These are phyloP conservation scores for Melanogaster broomeanus DNA, from an alignment of 768 basidiomycete species.

Conservation along the genomic window DNA sequence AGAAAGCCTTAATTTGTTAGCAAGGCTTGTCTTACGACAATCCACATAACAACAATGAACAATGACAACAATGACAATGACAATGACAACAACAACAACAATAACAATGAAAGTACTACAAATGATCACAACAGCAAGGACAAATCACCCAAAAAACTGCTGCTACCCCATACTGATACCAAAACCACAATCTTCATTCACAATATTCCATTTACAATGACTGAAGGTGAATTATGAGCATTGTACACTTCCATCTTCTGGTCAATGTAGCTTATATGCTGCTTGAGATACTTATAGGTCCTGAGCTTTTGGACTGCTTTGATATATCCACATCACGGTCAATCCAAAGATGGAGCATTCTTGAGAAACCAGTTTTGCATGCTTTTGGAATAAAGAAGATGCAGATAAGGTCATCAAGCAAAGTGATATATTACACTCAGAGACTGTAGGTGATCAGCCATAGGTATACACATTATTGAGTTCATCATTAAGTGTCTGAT, in stretches of 20 bases:
- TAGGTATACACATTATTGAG: slow-evolving; percentile 30
- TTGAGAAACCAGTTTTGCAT: slow-evolving; percentile 93
- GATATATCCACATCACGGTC: slow-evolving; percentile 90
- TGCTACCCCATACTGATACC: slow-evolving; percentile 79
- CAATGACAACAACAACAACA: too few relatives aligned
- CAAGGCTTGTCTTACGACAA: too few relatives aligned
- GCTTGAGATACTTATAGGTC: slow-evolving; percentile 60
- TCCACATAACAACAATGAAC: too few relatives aligned
- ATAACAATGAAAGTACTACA: too few relatives aligned
- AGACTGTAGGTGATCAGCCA: slow-evolving; percentile 53
- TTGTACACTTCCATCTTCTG: slow-evolving; percentile 53
- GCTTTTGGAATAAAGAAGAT: slow-evolving; percentile 93
- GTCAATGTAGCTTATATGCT: background rate
- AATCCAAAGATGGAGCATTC: slow-evolving; percentile 84
- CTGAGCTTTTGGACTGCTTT: slow-evolving; percentile 86
- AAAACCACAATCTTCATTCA: slow-evolving; percentile 94
- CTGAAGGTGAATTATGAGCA: slow-evolving; percentile 87
- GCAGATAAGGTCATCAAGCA: slow-evolving; percentile 85
- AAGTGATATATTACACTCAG: slow-evolving; percentile 67
- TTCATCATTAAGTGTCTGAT: background rate
- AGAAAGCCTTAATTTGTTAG: too few relatives aligned
- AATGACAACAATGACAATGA: too few relatives aligned
- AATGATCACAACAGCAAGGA: slow-evolving; percentile 18
- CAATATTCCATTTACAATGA: slow-evolving; percentile 89
- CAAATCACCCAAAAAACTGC: slow-evolving; percentile 57